phyloP scores from a whole-genome alignment of 352 stramenopile species.

The Phytophthora cactorum region DNA sequence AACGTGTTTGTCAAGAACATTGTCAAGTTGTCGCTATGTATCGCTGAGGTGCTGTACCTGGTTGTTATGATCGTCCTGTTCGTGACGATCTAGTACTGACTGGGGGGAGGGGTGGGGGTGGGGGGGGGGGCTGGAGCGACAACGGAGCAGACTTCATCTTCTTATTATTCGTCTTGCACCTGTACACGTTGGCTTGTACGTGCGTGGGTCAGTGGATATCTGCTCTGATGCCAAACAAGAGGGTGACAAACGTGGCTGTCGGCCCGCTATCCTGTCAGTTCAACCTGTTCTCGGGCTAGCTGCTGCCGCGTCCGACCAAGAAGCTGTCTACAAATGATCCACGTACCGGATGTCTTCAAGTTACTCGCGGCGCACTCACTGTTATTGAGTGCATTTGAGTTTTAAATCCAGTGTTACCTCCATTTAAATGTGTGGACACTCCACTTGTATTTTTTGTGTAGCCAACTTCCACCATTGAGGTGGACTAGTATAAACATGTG shows the following conservation, averaged over 20 bases:
- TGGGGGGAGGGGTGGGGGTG: too few relatives aligned
- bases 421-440: too few relatives aligned
- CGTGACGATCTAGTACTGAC: too few relatives aligned
- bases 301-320: slow-evolving; percentile 53
- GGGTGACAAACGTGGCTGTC: slow-evolving; percentile 74
- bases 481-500: too few relatives aligned
- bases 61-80: slow-evolving; percentile 35
- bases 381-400: too few relatives aligned
- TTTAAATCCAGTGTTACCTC: too few relatives aligned
- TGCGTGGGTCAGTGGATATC: slow-evolving; percentile 75
- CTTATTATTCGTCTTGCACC: too few relatives aligned
- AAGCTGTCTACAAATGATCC: slow-evolving; percentile 65
- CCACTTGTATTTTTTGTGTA: too few relatives aligned
- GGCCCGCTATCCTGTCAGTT: slow-evolving; percentile 65
- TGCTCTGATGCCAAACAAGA: slow-evolving; percentile 66
- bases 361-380: slow-evolving; percentile 60
- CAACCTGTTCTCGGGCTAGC: slow-evolving; percentile 65
- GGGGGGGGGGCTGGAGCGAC: slow-evolving; percentile 47
- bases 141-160: slow-evolving; percentile 40
- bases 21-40: too few relatives aligned
- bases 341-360: slow-evolving; percentile 62
- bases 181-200: slow-evolving; percentile 62
- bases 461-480: too few relatives aligned
- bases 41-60: too few relatives aligned
- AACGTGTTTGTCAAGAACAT: too few relatives aligned